Evolutionary conservation across 805 yeast genomes (phyloP), one percentile per base, ranked within the genome.

Genomic region (Lachancea waltii): DNA sequence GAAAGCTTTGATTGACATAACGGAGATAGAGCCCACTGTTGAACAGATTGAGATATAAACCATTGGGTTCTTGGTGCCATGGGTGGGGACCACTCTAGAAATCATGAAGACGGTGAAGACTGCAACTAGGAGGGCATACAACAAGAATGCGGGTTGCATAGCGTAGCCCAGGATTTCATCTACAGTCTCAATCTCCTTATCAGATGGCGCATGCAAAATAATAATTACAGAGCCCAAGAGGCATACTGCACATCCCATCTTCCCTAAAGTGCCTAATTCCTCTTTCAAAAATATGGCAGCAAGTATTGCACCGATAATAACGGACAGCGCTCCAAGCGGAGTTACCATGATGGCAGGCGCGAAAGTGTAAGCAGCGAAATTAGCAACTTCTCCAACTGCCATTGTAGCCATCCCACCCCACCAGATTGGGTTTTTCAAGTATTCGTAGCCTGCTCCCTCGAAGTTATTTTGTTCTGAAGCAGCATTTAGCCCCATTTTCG

Each of bases 301-400:
- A 45, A 86, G 67, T 5, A 86, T 85, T 2, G 96, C 95, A 11
- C 96, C 96, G 44, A 86, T 86, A 46, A 86, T 84, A 17, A 86
- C 96, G 6, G 89, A 78, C 19, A 86, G 66, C 0, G 96, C 96
- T 9, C 96, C 96, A 39, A 86, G 67, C 5, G 96, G 96, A 4
- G 96, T 86, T 29, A 86, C 96, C 49, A 86, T 63, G 46, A 87
- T 83, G 1, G 95, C 94, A 3, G 96, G 95, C 0, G 96, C 96
- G 70, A 86, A 86, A 1, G 95, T 86, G 57, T 86, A 86, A 0
- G 96, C 96, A 3, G 95, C 95, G 57, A 86, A 86, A 57, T 86
- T 86, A 41, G 95, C 95, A 28, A 86, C 64, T 56, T 86, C 96
- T 5, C 96, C 96, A 16, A 86, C 63, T 2, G 92, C 95, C 96